Conservation (phyloP, 208 protist genomes). For the Trypanosoma melophagium region DNA sequence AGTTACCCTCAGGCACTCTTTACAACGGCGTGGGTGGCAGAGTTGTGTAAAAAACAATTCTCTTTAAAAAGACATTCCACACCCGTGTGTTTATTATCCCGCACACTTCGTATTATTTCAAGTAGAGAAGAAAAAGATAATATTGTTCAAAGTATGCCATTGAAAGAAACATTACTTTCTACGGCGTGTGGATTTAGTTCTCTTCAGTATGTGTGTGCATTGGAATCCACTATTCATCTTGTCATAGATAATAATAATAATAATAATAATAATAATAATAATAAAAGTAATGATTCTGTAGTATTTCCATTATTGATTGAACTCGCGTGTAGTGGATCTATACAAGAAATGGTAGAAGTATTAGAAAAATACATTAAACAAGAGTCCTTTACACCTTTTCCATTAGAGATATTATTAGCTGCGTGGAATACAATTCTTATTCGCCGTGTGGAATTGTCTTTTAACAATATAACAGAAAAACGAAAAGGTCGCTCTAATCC, state of each 20-base stretch:
- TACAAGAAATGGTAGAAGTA: conserved; percentile 5
- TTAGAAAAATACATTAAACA: background rate
- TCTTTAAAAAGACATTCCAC: background rate
- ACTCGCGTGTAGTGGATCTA: conserved; percentile 18
- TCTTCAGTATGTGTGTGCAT: conserved; percentile 27
- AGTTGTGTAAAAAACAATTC: conserved; percentile 8
- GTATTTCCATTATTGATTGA: too few species aligned
- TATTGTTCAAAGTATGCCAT: background rate
- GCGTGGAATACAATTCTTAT: conserved; percentile 29
- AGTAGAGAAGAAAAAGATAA: background rate
- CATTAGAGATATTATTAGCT: background rate
- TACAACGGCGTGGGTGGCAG: conserved; percentile 16
- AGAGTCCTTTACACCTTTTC: background rate
- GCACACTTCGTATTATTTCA: conserved; percentile 7
- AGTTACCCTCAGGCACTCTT: conserved; percentile 21
- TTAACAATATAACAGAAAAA: too few species aligned
- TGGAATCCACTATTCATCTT: background rate
- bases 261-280: too few species aligned
- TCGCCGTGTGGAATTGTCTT: conserved; percentile 15
- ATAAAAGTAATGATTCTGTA: too few species aligned
- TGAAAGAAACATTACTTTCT: conserved; percentile 4
- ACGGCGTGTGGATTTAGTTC: conserved; percentile 19
- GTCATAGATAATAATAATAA: too few species aligned
- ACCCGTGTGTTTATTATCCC: conserved; percentile 4
- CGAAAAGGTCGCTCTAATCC: too few species aligned